A percentile compares a stretch with the other conserved stretches of the same genome.
phyloP scores from a whole-genome alignment of 2,329 filamentous ascomycete species.

The Botrytis elliptica region DNA sequence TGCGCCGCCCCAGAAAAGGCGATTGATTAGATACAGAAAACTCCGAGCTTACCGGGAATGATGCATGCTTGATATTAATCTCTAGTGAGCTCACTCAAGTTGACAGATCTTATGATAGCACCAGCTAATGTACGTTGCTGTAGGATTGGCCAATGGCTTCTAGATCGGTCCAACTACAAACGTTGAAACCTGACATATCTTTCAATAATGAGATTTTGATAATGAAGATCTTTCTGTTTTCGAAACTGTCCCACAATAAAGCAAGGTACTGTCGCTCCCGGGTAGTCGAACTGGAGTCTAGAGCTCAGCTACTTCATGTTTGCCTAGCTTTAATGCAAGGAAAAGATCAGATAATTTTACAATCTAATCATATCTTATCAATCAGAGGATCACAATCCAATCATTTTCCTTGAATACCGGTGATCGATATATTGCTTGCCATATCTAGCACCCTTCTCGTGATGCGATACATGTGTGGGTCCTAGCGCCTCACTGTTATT shows the following conservation, averaged over 20 bases:
- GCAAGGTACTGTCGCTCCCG: no score
- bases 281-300: background rate
- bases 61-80: slow-evolving; percentile 1
- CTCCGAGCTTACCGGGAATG: slow-evolving; percentile 8
- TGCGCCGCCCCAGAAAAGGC: background rate
- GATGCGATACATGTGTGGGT: background rate
- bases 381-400: background rate
- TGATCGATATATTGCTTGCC: background rate
- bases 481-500: background rate
- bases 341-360: background rate
- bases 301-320: background rate
- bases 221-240: background rate
- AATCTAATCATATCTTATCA: slow-evolving; percentile 15
- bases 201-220: background rate
- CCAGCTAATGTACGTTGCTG: background rate
- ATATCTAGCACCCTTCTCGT: background rate
- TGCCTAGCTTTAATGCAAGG: background rate
- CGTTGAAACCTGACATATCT: background rate
- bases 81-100: background rate
- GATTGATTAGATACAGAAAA: slow-evolving; percentile 3
- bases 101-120: background rate
- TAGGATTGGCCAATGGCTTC: background rate
- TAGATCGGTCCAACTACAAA: background rate
- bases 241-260: background rate
- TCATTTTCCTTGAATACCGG: background rate